phyloP scores from a whole-genome alignment of 495 filamentous ascomycete genomes.

The Penicillium bovifimosum region DNA sequence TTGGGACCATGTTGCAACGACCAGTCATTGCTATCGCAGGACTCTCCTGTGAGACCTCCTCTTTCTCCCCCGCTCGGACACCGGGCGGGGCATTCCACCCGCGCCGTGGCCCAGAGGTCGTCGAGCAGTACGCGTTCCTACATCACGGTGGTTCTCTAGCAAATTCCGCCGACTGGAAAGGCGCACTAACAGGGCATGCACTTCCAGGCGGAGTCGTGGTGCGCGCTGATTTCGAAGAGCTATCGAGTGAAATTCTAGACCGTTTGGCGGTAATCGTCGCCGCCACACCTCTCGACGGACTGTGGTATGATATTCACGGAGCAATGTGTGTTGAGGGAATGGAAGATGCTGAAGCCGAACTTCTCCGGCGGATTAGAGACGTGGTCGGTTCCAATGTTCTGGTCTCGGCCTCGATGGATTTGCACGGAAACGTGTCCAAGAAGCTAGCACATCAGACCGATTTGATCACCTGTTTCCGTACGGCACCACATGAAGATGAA shows the following conservation, averaged over 20 bases:
- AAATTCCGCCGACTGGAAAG: constrained; percentile 42
- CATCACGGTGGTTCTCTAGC: constrained; percentile 37
- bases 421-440: constrained; percentile 53
- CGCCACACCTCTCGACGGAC: constrained; percentile 35
- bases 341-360: constrained; percentile 48
- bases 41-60: constrained; percentile 52
- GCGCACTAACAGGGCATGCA: constrained; percentile 50
- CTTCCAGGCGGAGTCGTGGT: constrained; percentile 50
- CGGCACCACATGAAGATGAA: constrained; percentile 49
- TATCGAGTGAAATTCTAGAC: constrained; percentile 43
- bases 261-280: constrained; percentile 34
- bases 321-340: constrained; percentile 53
- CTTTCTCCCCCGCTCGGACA: constrained; percentile 49
- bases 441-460: constrained; percentile 47
- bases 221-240: constrained; percentile 41
- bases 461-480: constrained; percentile 53
- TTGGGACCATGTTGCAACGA: constrained; percentile 6
- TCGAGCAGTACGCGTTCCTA: constrained; percentile 45
- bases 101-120: constrained; percentile 39
- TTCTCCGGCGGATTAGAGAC: constrained; percentile 42
- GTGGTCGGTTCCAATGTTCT: constrained; percentile 45
- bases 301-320: constrained; percentile 57
- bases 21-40: constrained; percentile 52
- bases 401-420: constrained; percentile 53
- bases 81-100: constrained; percentile 49